Conservation (phyloP, 116 monocot genomes). For the Zostera marina region DNA sequence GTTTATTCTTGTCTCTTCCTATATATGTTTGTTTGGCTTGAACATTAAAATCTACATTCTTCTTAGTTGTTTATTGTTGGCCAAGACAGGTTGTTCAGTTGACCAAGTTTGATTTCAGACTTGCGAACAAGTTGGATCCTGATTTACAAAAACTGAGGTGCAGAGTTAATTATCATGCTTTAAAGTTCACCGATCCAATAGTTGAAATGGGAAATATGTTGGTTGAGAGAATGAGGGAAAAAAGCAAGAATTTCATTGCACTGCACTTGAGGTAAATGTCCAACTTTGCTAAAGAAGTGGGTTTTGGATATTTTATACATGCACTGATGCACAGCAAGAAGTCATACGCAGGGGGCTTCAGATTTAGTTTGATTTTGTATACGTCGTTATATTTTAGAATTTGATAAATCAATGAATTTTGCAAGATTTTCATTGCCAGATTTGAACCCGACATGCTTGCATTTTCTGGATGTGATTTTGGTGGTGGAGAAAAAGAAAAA, state of each 20-base stretch:
- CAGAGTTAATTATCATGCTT: slow-evolving; percentile 62
- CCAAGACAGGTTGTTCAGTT: slow-evolving; percentile 51
- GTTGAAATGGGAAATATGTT: slow-evolving; percentile 38
- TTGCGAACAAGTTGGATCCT: slow-evolving; percentile 45
- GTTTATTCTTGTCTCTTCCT: no score
- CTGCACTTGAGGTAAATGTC: slow-evolving; percentile 22
- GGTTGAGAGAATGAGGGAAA: slow-evolving; percentile 38
- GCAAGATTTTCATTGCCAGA: slow-evolving; percentile 14
- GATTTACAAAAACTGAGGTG: slow-evolving; percentile 71
- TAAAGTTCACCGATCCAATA: slow-evolving; percentile 45
- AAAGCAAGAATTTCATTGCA: slow-evolving; percentile 50
- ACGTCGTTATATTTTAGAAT: background rate
- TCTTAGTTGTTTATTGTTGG: background rate
- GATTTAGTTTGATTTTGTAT: background rate
- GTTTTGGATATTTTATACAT: background rate
- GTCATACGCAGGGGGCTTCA: background rate
- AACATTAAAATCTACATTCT: no score
- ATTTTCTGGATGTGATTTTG: slow-evolving; percentile 93
- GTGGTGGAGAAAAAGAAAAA: slow-evolving; percentile 76
- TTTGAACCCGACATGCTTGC: slow-evolving; percentile 97
- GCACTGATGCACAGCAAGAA: background rate
- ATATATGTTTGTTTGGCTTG: no score
- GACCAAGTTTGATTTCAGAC: slow-evolving; percentile 65
- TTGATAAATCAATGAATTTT: background rate
- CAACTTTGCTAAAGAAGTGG: background rate